A percentile compares a stretch with the other conserved stretches of the same genome.
Conservation (phyloP, 2,329 filamentous ascomycete genomes). For the Fusarium sp. region DNA sequence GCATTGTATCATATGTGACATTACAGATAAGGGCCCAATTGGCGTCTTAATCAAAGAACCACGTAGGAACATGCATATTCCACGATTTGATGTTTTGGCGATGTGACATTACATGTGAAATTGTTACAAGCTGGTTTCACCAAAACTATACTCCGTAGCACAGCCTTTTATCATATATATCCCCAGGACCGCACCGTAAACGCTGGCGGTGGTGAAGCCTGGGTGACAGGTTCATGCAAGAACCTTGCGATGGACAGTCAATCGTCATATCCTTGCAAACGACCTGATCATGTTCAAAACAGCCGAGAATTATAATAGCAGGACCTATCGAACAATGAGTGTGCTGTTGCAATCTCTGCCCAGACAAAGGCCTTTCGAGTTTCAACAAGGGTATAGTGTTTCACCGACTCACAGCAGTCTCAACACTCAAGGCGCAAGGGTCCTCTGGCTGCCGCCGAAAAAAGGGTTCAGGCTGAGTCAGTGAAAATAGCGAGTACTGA, state of each 20-base stretch:
- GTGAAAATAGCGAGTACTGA: background rate
- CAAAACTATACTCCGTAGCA: background rate
- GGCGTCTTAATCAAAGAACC: conserved; percentile 26
- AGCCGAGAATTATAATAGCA: background rate
- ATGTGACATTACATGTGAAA: background rate
- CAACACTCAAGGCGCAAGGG: background rate
- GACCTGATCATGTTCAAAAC: background rate
- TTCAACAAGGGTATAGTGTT: conserved; percentile 11
- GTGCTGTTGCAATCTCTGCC: background rate
- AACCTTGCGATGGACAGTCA: background rate
- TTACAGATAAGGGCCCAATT: conserved; percentile 37
- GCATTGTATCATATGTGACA: conserved; percentile 48
- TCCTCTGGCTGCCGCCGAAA: background rate
- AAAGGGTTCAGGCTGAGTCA: background rate
- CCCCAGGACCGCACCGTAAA: background rate
- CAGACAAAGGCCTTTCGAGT: background rate
- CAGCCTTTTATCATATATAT: background rate
- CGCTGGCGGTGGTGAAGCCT: background rate
- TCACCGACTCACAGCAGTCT: background rate
- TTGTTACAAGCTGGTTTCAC: background rate
- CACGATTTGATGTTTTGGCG: background rate
- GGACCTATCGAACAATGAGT: background rate
- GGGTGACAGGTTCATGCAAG: background rate
- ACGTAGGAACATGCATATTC: conserved; percentile 5
- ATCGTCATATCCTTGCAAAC: background rate